phyloP scores from a whole-genome alignment of 148 eudicot species.

The Spergularia bocconei region DNA sequence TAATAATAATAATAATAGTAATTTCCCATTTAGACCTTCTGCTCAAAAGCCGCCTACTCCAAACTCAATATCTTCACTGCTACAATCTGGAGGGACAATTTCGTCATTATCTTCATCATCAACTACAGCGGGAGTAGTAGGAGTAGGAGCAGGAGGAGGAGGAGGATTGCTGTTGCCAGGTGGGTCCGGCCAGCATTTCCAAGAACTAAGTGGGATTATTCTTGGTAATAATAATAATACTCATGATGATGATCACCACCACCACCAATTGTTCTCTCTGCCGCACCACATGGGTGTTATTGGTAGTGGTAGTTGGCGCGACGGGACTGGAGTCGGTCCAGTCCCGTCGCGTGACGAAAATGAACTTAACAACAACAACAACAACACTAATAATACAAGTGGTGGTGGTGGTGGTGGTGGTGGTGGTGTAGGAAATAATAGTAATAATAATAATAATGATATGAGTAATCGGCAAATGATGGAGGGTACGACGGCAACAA shows the following conservation, averaged over 20 bases:
- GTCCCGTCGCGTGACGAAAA: neutral
- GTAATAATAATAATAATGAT: constrained; percentile 9
- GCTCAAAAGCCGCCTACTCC: constrained; percentile 8
- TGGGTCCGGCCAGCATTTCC: neutral
- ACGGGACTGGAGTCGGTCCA: neutral
- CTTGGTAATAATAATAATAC: constrained; percentile 4
- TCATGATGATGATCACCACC: neutral
- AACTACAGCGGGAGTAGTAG: neutral
- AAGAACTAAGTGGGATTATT: constrained; percentile 12
- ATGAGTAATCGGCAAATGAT: constrained; percentile 18
- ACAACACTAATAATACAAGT: too few species aligned
- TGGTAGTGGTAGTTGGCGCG: constrained; percentile 12
- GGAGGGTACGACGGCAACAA: constrained; percentile 15
- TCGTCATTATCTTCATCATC: neutral
- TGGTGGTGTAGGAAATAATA: neutral
- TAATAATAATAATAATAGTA: neutral
- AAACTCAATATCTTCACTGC: neutral
- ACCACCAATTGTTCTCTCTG: neutral
- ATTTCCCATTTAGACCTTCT: constrained; percentile 26
- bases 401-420: neutral
- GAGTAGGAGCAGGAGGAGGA: too few species aligned
- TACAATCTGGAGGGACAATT: neutral
- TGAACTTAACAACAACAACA: neutral
- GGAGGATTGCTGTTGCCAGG: neutral
- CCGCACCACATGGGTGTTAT: neutral